phyloP scores from a whole-genome alignment of 1,284 basidiomycete genomes.

The Pyrrhoderma lamaoense region DNA sequence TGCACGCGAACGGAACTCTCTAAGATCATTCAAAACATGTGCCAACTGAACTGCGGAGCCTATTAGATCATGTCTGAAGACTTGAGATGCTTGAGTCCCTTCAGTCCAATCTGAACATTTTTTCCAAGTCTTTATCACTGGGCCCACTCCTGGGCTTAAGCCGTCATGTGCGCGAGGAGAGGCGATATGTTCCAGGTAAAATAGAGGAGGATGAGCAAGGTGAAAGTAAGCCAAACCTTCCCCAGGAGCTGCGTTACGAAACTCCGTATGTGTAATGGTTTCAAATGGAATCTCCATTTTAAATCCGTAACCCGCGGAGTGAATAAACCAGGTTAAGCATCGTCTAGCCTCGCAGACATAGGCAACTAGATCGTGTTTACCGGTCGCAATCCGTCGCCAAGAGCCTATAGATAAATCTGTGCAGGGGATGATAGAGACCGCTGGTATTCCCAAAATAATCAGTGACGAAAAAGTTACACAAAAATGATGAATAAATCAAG shows the following conservation, averaged over 20 bases:
- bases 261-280: conserved; percentile 49
- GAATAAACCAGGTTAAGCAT: conserved; percentile 70
- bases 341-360: conserved; percentile 61
- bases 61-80: conserved; percentile 58
- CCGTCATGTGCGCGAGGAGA: conserved; percentile 22
- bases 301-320: conserved; percentile 62
- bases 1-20: conserved; percentile 30
- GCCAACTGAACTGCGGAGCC: conserved; percentile 58
- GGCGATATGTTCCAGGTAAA: conserved; percentile 50
- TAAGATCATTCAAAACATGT: conserved; percentile 48
- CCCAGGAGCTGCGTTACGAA: conserved; percentile 47
- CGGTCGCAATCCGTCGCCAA: conserved; percentile 62
- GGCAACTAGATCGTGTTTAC: conserved; percentile 60
- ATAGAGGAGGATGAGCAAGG: conserved; percentile 57
- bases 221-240: conserved; percentile 52
- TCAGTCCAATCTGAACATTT: conserved; percentile 73
- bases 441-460: conserved; percentile 38
- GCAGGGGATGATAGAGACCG: conserved; percentile 68
- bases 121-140: conserved; percentile 48
- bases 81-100: conserved; percentile 57
- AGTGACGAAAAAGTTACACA: conserved; percentile 66
- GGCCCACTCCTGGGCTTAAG: conserved; percentile 22
- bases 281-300: conserved; percentile 78
- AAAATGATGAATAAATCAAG: conserved; percentile 42
- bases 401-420: conserved; percentile 64